Conservation (phyloP, 306 rosid genomes). For the Cyclanthera cordifolia region DNA sequence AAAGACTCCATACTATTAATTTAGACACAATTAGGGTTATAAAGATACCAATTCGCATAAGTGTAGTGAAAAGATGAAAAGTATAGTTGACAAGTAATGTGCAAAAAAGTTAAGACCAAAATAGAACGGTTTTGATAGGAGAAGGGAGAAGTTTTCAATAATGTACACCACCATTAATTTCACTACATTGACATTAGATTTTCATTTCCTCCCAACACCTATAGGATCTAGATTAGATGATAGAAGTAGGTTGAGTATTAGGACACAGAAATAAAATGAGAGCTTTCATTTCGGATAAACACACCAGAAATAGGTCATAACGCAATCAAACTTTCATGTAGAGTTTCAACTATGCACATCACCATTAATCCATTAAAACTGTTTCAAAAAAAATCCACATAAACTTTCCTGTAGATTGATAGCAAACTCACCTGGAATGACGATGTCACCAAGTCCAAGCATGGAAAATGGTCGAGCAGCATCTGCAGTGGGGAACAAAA, state of each 20-base stretch:
- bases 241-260: background rate
- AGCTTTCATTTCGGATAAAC: background rate
- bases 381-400: too few relatives aligned
- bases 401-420: background rate
- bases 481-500: slow-evolving; percentile 91
- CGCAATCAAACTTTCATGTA: too few relatives aligned
- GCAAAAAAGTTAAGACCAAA: background rate
- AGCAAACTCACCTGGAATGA: slow-evolving; percentile 72
- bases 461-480: slow-evolving; percentile 76
- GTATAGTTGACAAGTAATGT: too few relatives aligned
- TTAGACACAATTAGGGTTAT: too few relatives aligned
- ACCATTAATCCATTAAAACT: too few relatives aligned
- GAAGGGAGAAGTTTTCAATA: background rate
- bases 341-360: too few relatives aligned
- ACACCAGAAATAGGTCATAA: background rate
- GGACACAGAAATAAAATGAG: background rate
- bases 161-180: background rate
- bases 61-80: too few relatives aligned
- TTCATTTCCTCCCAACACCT: background rate
- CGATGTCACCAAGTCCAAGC: slow-evolving; percentile 99
- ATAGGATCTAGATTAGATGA: background rate
- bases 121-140: background rate
- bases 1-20: too few relatives aligned
- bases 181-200: background rate
- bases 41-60: too few relatives aligned